Conservation (phyloP, 352 stramenopile species). For the Phytophthora citrophthora region DNA sequence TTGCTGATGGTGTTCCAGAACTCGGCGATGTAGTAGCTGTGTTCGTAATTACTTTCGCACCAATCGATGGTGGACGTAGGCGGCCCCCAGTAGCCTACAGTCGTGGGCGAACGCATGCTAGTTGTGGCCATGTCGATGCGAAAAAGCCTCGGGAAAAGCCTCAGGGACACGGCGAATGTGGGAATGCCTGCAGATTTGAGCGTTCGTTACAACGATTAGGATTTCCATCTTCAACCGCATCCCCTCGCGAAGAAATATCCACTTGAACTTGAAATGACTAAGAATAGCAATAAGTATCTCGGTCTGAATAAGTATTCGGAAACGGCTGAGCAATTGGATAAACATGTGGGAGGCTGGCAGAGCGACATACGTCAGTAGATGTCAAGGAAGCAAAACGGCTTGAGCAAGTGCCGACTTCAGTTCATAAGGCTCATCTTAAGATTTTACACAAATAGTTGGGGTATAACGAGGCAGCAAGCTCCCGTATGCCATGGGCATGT, state of each 20-base stretch:
- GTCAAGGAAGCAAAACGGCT: slow-evolving; percentile 3
- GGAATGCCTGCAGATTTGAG: background rate
- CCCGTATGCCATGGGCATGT: too few relatives aligned
- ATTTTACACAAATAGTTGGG: slow-evolving; percentile 12
- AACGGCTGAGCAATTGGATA: background rate
- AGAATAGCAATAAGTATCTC: background rate
- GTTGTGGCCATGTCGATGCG: slow-evolving; percentile 1
- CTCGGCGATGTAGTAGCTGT: slow-evolving; percentile 84
- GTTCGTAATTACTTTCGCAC: slow-evolving; percentile 87
- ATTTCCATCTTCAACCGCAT: slow-evolving; percentile 10
- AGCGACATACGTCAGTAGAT: slow-evolving; percentile 4
- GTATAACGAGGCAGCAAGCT: too few relatives aligned
- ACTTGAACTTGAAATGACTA: slow-evolving; percentile 5
- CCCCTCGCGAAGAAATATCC: slow-evolving; percentile 2
- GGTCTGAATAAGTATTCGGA: slow-evolving; percentile 7
- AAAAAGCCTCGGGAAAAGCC: background rate
- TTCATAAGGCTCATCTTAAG: slow-evolving; percentile 12
- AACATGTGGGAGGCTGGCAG: slow-evolving; percentile 1
- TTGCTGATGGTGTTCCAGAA: slow-evolving; percentile 91
- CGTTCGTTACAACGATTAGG: slow-evolving; percentile 5
- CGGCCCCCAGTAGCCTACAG: slow-evolving; percentile 69
- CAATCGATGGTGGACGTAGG: slow-evolving; percentile 86
- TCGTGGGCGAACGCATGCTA: slow-evolving; percentile 10
- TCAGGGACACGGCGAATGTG: background rate
- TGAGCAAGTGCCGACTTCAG: background rate